Conservation (phyloP, 805 yeast species). For the Lipomyces yamanashiensis region DNA sequence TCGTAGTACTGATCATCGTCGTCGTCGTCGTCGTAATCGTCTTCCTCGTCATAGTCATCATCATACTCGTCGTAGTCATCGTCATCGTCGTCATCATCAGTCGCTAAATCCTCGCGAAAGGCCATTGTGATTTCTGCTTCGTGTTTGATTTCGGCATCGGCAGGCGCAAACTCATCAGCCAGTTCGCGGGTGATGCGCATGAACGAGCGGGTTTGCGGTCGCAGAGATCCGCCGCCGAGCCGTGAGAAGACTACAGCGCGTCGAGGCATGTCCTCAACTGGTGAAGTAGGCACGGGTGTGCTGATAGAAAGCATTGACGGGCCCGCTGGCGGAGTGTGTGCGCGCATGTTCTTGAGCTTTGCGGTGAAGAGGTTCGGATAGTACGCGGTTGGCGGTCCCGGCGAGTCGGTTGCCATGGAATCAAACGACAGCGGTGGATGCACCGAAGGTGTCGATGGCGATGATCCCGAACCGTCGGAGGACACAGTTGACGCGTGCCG, state of each 20-base stretch:
- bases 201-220: constrained; percentile 34
- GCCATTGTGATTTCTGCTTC: constrained; percentile 39
- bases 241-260: constrained; percentile 33
- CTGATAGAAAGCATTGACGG: constrained; percentile 1
- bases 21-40: constrained; percentile 15
- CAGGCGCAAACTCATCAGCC: constrained; percentile 37
- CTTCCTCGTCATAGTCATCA: constrained; percentile 9
- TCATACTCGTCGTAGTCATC: constrained; percentile 23
- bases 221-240: constrained; percentile 30
- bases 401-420: constrained; percentile 4
- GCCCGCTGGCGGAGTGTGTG: constrained; percentile 6
- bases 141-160: constrained; percentile 37
- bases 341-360: background rate
- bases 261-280: constrained; percentile 28
- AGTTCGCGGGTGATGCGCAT: constrained; percentile 37
- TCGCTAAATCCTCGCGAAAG: constrained; percentile 22
- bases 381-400: background rate
- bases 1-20: constrained; percentile 11
- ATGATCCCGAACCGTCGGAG: constrained; percentile 9
- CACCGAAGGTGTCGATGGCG: constrained; percentile 11
- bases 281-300: constrained; percentile 1
- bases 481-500: constrained; percentile 7
- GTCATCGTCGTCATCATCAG: constrained; percentile 30
- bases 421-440: constrained; percentile 6
- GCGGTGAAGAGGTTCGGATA: constrained; percentile 1